These are phyloP conservation scores for Debaryomycetaceae sp. DNA, from an alignment of 1,139 yeast genomes.

Conservation along the genomic window DNA sequence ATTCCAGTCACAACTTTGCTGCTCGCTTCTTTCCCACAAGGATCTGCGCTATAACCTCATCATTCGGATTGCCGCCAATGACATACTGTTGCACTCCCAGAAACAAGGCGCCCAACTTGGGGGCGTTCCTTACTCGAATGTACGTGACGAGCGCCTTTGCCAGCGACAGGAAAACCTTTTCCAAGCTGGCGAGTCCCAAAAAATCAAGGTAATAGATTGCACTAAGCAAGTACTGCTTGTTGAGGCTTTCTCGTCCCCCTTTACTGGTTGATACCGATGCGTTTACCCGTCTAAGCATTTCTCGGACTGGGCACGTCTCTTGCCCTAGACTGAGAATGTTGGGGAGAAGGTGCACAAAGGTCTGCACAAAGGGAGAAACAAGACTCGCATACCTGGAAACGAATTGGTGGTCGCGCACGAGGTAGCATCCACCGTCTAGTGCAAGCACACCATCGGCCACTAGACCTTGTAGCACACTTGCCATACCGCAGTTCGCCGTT, in stretches of 20 bases:
- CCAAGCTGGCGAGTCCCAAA: conserved; percentile 24
- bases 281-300: conserved; percentile 15
- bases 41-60: too few relatives aligned
- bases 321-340: conserved; percentile 7
- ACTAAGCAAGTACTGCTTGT: conserved; percentile 34
- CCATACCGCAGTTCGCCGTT: conserved; percentile 20
- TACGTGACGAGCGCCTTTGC: too few relatives aligned
- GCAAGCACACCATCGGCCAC: conserved; percentile 8
- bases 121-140: too few relatives aligned
- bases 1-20: too few relatives aligned
- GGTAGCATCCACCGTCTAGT: conserved; percentile 11
- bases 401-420: conserved; percentile 14
- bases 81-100: conserved; percentile 19
- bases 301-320: conserved; percentile 16
- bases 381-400: conserved; percentile 17
- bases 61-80: not conserved
- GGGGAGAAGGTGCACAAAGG: conserved; percentile 24
- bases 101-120: conserved; percentile 20
- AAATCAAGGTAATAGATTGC: conserved; percentile 31
- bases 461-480: conserved; percentile 20
- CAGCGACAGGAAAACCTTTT: too few relatives aligned
- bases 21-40: too few relatives aligned
- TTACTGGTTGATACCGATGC: too few relatives aligned
- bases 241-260: conserved; percentile 32
- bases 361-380: conserved; percentile 30